phyloP scores from a whole-genome alignment of 495 filamentous ascomycete genomes.

The Aspergillus leporis region DNA sequence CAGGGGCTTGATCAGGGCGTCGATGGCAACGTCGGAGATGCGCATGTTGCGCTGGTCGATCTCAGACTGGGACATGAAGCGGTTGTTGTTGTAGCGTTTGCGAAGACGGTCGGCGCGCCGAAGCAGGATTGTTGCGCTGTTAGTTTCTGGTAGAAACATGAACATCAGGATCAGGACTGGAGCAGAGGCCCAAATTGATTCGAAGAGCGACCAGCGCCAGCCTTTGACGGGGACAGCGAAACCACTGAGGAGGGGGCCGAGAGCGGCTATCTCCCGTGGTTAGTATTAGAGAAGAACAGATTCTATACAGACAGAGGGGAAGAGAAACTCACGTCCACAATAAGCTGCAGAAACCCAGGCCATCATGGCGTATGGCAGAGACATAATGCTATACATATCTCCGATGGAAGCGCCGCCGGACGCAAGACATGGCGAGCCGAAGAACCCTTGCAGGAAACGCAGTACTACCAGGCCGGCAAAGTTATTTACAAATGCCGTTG shows the following conservation, averaged over 20 bases:
- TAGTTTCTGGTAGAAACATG: slow-evolving; percentile 50
- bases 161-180: slow-evolving; percentile 43
- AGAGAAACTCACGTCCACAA: neutral
- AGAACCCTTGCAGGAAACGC: slow-evolving; percentile 51
- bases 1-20: slow-evolving; percentile 62
- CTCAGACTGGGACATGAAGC: slow-evolving; percentile 42
- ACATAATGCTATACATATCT: slow-evolving; percentile 47
- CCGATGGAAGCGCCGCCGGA: slow-evolving; percentile 52
- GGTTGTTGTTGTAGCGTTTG: slow-evolving; percentile 34
- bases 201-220: slow-evolving; percentile 56
- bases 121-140: slow-evolving; percentile 47
- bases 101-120: slow-evolving; percentile 40
- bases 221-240: slow-evolving; percentile 53
- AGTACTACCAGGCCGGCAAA: slow-evolving; percentile 43
- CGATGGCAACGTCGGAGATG: slow-evolving; percentile 11
- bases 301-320: too few relatives aligned
- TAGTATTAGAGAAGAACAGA: too few relatives aligned
- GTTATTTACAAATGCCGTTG: slow-evolving; percentile 39
- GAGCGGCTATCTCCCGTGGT: slow-evolving; percentile 36
- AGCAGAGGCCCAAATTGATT: slow-evolving; percentile 42
- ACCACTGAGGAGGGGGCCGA: slow-evolving; percentile 58
- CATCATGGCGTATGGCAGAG: slow-evolving; percentile 49
- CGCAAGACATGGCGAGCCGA: slow-evolving; percentile 46
- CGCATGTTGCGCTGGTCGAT: slow-evolving; percentile 35
- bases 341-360: slow-evolving; percentile 50